phyloP scores from a whole-genome alignment of 2,329 filamentous ascomycete species.

The Scytalidium lignicola region DNA sequence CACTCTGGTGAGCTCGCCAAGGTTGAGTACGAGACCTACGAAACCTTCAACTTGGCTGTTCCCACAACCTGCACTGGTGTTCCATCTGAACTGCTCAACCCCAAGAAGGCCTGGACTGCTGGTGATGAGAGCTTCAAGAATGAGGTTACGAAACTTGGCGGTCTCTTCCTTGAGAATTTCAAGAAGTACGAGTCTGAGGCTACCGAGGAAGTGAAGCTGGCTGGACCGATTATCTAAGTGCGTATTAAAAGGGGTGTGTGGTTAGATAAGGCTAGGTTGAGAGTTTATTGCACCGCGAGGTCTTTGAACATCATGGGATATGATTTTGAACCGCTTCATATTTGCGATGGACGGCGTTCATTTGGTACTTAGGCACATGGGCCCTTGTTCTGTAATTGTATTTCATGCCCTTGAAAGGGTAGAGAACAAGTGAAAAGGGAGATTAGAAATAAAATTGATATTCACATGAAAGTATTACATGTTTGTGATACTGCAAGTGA shows the following conservation, averaged over 20 bases:
- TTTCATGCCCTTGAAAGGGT: not conserved
- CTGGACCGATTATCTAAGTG: slow-evolving; percentile 41
- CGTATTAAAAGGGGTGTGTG: slow-evolving; percentile 2
- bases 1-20: slow-evolving; percentile 95
- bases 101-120: slow-evolving; percentile 84
- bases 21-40: slow-evolving; percentile 90
- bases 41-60: slow-evolving; percentile 94
- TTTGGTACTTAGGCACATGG: not conserved
- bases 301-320: not conserved
- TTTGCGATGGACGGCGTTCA: not conserved
- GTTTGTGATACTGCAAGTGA: no score
- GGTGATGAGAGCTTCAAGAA: slow-evolving; percentile 74
- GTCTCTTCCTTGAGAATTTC: slow-evolving; percentile 94
- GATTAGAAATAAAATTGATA: not conserved
- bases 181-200: slow-evolving; percentile 88
- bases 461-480: not conserved
- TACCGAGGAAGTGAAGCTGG: slow-evolving; percentile 70
- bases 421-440: not conserved
- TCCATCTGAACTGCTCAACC: slow-evolving; percentile 89
- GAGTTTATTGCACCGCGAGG: not conserved
- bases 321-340: not conserved
- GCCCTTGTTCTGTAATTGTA: not conserved
- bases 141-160: slow-evolving; percentile 86
- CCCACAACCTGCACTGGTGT: slow-evolving; percentile 87
- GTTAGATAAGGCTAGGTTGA: not conserved